Evolutionary conservation across 106 monocot genomes (phyloP), one percentile per base, ranked within the genome.

Genomic region (Iris macrosiphon): DNA sequence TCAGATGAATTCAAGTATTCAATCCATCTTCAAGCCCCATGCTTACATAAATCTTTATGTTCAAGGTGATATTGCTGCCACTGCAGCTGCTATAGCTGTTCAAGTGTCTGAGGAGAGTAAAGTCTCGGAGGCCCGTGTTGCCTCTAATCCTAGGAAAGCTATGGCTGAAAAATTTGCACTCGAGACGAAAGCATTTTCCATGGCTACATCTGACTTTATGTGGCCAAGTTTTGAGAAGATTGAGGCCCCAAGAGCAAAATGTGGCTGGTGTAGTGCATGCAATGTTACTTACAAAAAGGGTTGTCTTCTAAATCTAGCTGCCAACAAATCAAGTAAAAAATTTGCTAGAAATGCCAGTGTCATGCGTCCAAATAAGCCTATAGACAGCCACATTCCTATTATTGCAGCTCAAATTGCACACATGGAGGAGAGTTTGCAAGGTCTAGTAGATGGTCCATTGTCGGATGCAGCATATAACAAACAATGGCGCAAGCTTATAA

Each of bases 221-320:
- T 95, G 94, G 94, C 84, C 81, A 73, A 79, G 63, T 65, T 48
- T 44, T 55, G 88, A 95, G 38, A 94, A 73, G 71, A 92, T 62
- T 34, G 93, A 94, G 66, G 64, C 81, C 19, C 88, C 93, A 11
- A 72, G 88, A 53, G 94, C 88, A 63, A 75, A 82, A 77, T 95
- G 94, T 80, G 94, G 94, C 59, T 95, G 94, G 94, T 95, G 94
- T 60, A 61, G 81, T 42, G 71, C 81, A 48, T 95, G 94, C 57
- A 76, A 76, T 73, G 73, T 67, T 65, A 67, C 68, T 49, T 67
- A 55, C 34, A 95, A 88, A 72, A 88, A 60, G 34, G 94, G 85
- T 1, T 95, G 94, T 43, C 74, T 95, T 33, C 52, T 95, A 24
- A 89, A 95, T 69, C 34, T 70, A 46, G 85, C 84, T 66, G 72